Evolutionary conservation across 306 rosid genomes (phyloP).

Genomic region (Cyamopsis tetragonoloba): DNA sequence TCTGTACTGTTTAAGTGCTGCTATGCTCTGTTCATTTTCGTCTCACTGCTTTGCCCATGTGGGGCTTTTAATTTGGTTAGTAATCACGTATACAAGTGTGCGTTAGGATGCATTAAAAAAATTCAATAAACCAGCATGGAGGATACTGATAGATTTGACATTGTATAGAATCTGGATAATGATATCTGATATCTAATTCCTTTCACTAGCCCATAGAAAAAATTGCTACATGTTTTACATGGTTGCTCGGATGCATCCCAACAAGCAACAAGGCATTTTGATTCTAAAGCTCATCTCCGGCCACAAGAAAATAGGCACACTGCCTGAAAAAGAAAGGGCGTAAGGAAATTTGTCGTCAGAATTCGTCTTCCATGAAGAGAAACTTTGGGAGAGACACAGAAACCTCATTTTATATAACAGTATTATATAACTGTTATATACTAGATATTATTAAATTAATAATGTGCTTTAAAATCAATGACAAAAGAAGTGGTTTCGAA

Average conservation of each 20-base stretch:
- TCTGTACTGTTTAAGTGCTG: too few relatives aligned
- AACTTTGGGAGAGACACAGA: neutral
- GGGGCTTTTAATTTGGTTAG: too few relatives aligned
- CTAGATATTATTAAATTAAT: neutral
- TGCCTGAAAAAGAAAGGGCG: too few relatives aligned
- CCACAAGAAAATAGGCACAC: neutral
- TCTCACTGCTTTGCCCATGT: too few relatives aligned
- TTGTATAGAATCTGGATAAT: neutral
- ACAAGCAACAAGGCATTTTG: conserved; percentile 32
- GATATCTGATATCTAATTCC: neutral
- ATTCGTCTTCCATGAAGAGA: neutral
- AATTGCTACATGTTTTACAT: neutral
- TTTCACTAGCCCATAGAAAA: neutral
- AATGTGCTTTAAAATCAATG: neutral
- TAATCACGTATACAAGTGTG: neutral
- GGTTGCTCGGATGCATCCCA: conserved; percentile 32
- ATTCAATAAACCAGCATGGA: too few relatives aligned
- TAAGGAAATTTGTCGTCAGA: neutral
- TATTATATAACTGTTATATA: too few relatives aligned
- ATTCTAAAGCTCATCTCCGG: neutral
- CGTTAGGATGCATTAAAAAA: neutral
- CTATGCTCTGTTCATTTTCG: too few relatives aligned
- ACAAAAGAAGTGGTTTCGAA: neutral
- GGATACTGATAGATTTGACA: neutral
- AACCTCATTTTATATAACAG: neutral